These are phyloP conservation scores for Trypanosoma mega DNA, from an alignment of 208 protist species.

Conservation along the genomic window DNA sequence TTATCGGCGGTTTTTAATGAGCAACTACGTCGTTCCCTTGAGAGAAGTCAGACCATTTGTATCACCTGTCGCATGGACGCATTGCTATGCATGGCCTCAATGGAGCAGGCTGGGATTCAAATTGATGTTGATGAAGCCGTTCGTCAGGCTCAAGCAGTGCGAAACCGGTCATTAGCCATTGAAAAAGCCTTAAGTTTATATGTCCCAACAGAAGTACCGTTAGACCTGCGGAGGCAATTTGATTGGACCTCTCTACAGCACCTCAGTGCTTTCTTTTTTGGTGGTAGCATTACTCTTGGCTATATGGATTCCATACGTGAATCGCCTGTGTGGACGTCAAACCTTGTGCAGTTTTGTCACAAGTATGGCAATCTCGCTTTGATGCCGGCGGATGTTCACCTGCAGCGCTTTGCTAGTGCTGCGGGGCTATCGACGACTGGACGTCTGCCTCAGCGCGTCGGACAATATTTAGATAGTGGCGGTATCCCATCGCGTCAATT, in stretches of 20 bases:
- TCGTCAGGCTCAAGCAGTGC: conserved; percentile 50
- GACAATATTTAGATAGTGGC: conserved; percentile 31
- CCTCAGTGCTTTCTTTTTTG: conserved; percentile 75
- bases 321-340: conserved; percentile 58
- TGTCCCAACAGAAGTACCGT: conserved; percentile 60
- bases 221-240: conserved; percentile 66
- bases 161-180: conserved; percentile 45
- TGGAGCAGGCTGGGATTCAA: conserved; percentile 71
- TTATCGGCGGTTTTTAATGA: conserved; percentile 44
- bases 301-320: conserved; percentile 25
- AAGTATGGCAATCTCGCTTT: conserved; percentile 50
- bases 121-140: conserved; percentile 65
- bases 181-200: conserved; percentile 60
- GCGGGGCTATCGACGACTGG: conserved; percentile 32
- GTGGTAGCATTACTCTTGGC: conserved; percentile 62
- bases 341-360: conserved; percentile 78
- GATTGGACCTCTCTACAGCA: conserved; percentile 79
- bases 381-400: conserved; percentile 55
- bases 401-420: conserved; percentile 75
- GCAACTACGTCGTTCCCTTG: conserved; percentile 45
- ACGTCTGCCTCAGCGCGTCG: conserved; percentile 36
- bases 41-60: conserved; percentile 60
- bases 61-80: conserved; percentile 82
- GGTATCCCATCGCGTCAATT: conserved; percentile 28
- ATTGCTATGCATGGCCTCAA: conserved; percentile 69